Conservation (phyloP, 148 eudicot genomes). For the Camellia sinensis region DNA sequence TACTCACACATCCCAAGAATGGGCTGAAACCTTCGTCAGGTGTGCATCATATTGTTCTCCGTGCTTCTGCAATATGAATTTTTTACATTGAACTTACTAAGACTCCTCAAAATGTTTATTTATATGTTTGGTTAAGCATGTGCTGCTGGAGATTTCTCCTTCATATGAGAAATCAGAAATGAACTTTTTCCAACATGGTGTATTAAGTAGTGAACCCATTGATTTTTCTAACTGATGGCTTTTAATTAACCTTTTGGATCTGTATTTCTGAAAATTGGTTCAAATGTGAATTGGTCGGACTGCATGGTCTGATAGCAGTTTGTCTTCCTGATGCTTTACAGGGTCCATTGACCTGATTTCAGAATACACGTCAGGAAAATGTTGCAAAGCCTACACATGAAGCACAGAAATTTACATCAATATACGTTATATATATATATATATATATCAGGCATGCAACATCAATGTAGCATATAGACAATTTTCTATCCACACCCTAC, state of each 20-base stretch:
- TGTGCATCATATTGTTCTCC: slow-evolving; percentile 14
- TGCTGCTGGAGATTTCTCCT: not conserved
- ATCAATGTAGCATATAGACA: not conserved
- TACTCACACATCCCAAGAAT: slow-evolving; percentile 72
- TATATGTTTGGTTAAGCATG: not conserved
- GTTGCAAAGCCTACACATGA: not conserved
- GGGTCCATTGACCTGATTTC: not conserved
- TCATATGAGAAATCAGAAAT: not conserved
- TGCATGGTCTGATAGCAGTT: not conserved
- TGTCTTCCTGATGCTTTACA: not conserved
- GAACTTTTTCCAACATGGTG: not conserved
- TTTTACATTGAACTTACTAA: not conserved
- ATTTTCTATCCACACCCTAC: not conserved
- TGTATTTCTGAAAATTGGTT: not conserved
- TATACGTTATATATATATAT: not conserved
- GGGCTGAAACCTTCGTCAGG: slow-evolving; percentile 87
- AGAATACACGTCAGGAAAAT: not conserved
- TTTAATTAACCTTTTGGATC: not conserved
- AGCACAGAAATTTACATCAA: not conserved
- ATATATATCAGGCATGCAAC: not conserved
- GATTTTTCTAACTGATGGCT: not conserved
- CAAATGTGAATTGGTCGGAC: not conserved
- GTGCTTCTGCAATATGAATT: not conserved
- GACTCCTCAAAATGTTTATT: not conserved
- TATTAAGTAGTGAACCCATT: not conserved